Evolutionary conservation across 768 basidiomycete species (phyloP).

Genomic region (Leucocoprinus sp.): DNA sequence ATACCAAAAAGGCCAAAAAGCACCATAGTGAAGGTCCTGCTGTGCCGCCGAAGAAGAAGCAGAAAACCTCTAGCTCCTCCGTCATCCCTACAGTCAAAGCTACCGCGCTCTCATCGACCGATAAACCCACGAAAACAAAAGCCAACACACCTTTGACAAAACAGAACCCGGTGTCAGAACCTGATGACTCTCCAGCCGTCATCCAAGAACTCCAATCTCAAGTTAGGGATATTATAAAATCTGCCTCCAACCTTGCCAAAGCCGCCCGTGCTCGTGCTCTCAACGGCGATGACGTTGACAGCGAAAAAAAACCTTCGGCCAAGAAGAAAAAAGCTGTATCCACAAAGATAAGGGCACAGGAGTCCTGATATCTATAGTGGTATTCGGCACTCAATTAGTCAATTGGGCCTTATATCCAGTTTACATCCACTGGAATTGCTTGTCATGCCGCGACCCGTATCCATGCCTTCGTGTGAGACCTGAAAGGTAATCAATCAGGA

Average conservation of each 20-base stretch:
- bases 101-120: neutral
- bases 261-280: constrained; percentile 26
- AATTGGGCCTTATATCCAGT: too few relatives aligned
- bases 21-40: neutral
- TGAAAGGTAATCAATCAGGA: too few relatives aligned
- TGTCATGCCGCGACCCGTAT: too few relatives aligned
- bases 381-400: too few relatives aligned
- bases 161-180: neutral
- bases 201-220: constrained; percentile 12
- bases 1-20: neutral
- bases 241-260: constrained; percentile 29
- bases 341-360: neutral
- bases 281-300: constrained; percentile 1
- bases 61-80: neutral
- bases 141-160: neutral
- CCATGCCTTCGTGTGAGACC: too few relatives aligned
- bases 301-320: constrained; percentile 7
- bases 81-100: neutral
- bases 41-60: constrained; percentile 2
- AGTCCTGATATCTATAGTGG: neutral
- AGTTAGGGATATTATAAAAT: constrained; percentile 28
- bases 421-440: too few relatives aligned
- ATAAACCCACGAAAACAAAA: neutral
- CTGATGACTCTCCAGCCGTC: neutral
- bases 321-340: constrained; percentile 10